Conservation (phyloP, 176 grass and related monocot species). For the Calamus simplicifolius region DNA sequence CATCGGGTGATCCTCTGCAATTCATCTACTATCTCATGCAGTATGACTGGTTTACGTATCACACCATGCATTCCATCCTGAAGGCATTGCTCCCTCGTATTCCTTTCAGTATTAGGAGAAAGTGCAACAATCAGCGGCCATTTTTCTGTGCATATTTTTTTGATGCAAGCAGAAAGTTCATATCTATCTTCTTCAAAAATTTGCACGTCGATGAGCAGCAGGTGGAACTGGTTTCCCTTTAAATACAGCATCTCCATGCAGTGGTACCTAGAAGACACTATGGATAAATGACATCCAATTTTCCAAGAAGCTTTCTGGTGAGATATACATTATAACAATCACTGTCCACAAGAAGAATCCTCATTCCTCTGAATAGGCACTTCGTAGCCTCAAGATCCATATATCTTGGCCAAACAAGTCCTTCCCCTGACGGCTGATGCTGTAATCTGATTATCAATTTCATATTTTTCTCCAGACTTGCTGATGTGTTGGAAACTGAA, state of each 20-base stretch:
- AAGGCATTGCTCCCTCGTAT: neutral
- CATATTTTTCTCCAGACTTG: neutral
- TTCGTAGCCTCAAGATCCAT: neutral
- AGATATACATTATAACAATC: neutral
- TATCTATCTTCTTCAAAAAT: neutral
- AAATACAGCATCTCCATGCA: neutral
- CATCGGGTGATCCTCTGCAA: neutral
- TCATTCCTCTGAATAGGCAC: conserved; percentile 2
- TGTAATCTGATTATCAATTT: conserved; percentile 1
- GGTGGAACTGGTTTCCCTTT: neutral
- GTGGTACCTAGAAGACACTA: neutral
- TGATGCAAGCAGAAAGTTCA: neutral
- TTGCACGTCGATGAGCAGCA: neutral
- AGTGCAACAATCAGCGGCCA: conserved; percentile 1
- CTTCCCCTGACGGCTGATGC: neutral
- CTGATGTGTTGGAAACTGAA: neutral
- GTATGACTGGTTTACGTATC: conserved; percentile 5
- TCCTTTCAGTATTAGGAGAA: neutral
- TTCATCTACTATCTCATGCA: conserved; percentile 9
- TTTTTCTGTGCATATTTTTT: neutral
- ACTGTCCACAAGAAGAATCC: neutral
- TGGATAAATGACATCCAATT: neutral
- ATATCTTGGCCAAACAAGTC: neutral
- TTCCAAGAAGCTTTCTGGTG: neutral
- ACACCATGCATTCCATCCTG: neutral